Percentiles rank a stretch among this genome's conserved stretches.
Conservation (phyloP, 2,329 filamentous ascomycete genomes). For the Macrophomina pseudophaseolina region DNA sequence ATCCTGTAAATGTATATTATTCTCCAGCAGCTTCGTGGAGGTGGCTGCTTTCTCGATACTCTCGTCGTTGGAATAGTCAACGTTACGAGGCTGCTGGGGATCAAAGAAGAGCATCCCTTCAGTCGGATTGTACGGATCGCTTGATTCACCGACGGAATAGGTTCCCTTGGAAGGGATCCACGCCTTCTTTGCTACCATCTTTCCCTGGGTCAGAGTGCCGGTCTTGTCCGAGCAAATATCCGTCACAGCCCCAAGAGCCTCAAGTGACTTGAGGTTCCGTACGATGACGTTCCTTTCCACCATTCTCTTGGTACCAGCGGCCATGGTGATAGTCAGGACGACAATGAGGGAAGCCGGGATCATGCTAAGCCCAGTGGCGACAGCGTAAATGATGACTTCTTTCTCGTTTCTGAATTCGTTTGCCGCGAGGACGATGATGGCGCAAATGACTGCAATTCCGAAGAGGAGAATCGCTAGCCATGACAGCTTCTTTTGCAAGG, state of each 20-base stretch:
- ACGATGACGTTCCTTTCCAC: slow-evolving; percentile 48
- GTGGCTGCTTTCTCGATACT: slow-evolving; percentile 21
- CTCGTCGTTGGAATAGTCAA: slow-evolving; percentile 3
- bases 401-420: slow-evolving; percentile 53
- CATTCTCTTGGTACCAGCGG: slow-evolving; percentile 49
- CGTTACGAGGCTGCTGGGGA: slow-evolving; percentile 38
- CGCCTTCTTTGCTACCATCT: slow-evolving; percentile 53
- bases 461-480: slow-evolving; percentile 34
- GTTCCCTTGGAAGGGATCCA: slow-evolving; percentile 65
- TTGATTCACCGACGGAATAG: slow-evolving; percentile 61
- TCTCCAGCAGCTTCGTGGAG: slow-evolving; percentile 45
- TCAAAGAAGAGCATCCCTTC: slow-evolving; percentile 43
- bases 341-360: slow-evolving; percentile 60
- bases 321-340: slow-evolving; percentile 67
- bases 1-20: slow-evolving; percentile 57
- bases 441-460: slow-evolving; percentile 28
- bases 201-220: slow-evolving; percentile 46
- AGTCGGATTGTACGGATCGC: slow-evolving; percentile 63
- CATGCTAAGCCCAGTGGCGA: slow-evolving; percentile 66
- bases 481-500: slow-evolving; percentile 44
- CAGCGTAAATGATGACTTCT: slow-evolving; percentile 70
- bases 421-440: slow-evolving; percentile 29
- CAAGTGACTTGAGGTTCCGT: slow-evolving; percentile 45
- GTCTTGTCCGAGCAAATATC: slow-evolving; percentile 47
- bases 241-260: slow-evolving; percentile 50